phyloP scores from a whole-genome alignment of 257 asterid species.

The Solanum rostratum region DNA sequence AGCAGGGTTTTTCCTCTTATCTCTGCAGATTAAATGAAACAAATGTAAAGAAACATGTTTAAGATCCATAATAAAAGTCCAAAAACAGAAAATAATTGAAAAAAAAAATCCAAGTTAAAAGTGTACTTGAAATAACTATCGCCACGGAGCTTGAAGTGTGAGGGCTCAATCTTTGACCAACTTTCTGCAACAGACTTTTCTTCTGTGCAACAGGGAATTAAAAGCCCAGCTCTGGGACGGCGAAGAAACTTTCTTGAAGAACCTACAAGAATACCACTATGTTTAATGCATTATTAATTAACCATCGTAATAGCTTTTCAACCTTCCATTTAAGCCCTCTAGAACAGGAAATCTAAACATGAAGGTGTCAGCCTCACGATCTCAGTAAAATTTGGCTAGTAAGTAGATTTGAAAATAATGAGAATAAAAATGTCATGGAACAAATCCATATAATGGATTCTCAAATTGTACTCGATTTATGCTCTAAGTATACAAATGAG shows the following conservation, averaged over 20 bases:
- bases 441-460: not conserved
- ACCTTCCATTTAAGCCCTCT: not conserved
- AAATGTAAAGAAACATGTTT: not conserved
- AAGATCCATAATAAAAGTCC: not conserved
- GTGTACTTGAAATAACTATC: slow-evolving; percentile 65
- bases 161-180: slow-evolving; percentile 66
- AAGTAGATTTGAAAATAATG: not conserved
- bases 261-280: slow-evolving; percentile 21
- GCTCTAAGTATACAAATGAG: not conserved
- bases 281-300: not conserved
- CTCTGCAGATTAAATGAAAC: slow-evolving; percentile 29
- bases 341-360: not conserved
- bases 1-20: slow-evolving; percentile 60
- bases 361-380: not conserved
- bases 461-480: not conserved
- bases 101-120: not conserved
- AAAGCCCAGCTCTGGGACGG: slow-evolving; percentile 62
- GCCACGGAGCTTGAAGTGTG: slow-evolving; percentile 69
- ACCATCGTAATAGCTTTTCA: not conserved
- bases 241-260: slow-evolving; percentile 39
- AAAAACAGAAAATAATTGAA: not conserved
- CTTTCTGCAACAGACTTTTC: slow-evolving; percentile 48
- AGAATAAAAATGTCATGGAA: not conserved
- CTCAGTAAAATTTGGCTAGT: not conserved
- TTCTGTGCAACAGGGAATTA: slow-evolving; percentile 47